phyloP scores from a whole-genome alignment of 2,329 filamentous ascomycete species.

The Curvularia verruculosa region DNA sequence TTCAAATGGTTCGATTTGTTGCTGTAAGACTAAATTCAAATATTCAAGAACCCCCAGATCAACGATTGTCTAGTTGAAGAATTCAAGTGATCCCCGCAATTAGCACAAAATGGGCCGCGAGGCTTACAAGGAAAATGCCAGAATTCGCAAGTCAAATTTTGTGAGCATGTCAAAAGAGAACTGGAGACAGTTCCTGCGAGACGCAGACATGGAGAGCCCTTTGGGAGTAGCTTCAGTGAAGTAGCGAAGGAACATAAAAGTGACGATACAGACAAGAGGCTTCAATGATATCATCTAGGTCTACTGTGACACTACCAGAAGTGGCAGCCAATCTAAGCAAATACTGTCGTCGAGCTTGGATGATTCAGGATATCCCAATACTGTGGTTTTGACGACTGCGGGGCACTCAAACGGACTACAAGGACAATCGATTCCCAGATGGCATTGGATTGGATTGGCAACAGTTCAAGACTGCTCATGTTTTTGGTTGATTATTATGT shows the following conservation, averaged over 20 bases:
- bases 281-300: not conserved
- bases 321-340: not conserved
- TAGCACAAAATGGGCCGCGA: slow-evolving; percentile 4
- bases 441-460: too few relatives aligned
- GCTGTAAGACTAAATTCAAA: slow-evolving; percentile 1
- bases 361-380: too few relatives aligned
- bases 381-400: too few relatives aligned
- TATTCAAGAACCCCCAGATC: not conserved
- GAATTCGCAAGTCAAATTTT: not conserved
- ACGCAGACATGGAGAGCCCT: slow-evolving; percentile 15
- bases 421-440: too few relatives aligned
- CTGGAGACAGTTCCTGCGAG: slow-evolving; percentile 1
- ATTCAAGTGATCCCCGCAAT: not conserved
- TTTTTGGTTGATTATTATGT: too few relatives aligned
- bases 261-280: not conserved
- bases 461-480: too few relatives aligned
- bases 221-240: slow-evolving; percentile 10
- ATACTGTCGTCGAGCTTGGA: too few relatives aligned
- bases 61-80: too few relatives aligned
- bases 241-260: not conserved
- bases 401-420: too few relatives aligned
- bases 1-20: not conserved
- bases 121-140: not conserved
- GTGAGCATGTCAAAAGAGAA: not conserved
- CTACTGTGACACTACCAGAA: not conserved